Conservation (phyloP, 1,284 basidiomycete species). For the Pseudozyma hubeiensis region DNA sequence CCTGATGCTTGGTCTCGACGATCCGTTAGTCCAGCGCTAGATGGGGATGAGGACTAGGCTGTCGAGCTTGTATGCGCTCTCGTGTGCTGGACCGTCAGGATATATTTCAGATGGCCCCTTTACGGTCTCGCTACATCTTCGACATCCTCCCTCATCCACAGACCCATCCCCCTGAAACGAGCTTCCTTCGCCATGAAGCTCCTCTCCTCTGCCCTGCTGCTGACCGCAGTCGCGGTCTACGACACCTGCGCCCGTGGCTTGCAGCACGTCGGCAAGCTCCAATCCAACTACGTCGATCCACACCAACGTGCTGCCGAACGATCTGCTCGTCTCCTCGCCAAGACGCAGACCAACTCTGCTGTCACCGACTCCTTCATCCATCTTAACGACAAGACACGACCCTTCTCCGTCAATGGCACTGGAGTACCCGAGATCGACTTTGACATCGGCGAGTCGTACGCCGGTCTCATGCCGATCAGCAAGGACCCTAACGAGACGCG, state of each 20-base stretch:
- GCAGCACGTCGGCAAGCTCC: conserved; percentile 40
- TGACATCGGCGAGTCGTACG: conserved; percentile 53
- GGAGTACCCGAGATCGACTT: conserved; percentile 54
- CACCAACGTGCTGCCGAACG: conserved; percentile 32
- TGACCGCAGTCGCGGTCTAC: conserved; percentile 28
- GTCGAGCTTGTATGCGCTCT: too few relatives aligned
- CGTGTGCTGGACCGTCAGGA: too few relatives aligned
- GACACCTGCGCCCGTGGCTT: conserved; percentile 37
- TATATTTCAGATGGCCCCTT: too few relatives aligned
- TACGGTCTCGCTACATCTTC: not conserved
- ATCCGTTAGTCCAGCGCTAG: too few relatives aligned
- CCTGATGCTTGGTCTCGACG: too few relatives aligned
- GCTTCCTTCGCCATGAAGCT: conserved; percentile 31
- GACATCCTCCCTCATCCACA: not conserved
- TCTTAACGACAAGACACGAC: conserved; percentile 35
- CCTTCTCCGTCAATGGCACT: conserved; percentile 37
- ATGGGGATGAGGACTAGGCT: too few relatives aligned
- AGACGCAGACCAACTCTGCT: conserved; percentile 17
- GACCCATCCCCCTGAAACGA: not conserved
- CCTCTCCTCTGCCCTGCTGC: conserved; percentile 20
- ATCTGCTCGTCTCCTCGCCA: conserved; percentile 15
- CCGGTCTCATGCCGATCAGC: conserved; percentile 57
- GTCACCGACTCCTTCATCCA: conserved; percentile 21
- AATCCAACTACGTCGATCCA: conserved; percentile 27
- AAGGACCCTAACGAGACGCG: conserved; percentile 28